These are phyloP conservation scores for Magnaporthales sp. DNA, from an alignment of 2,329 filamentous ascomycete genomes.

Conservation along the genomic window DNA sequence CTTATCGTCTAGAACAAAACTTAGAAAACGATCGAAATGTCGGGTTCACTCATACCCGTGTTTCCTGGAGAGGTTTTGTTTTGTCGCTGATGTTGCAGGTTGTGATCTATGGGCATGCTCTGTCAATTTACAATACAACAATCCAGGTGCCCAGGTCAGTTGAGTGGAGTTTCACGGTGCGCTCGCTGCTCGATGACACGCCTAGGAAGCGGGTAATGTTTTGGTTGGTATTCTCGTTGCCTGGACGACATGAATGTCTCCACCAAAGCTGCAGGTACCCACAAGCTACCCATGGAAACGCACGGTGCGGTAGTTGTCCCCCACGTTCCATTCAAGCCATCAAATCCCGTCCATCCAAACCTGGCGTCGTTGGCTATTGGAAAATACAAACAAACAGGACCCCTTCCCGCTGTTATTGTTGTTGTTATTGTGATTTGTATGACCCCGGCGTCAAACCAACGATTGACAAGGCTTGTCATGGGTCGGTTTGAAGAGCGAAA, in stretches of 20 bases:
- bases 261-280: neutral
- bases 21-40: neutral
- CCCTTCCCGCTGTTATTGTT: neutral
- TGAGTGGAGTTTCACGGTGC: neutral
- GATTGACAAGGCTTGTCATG: conserved; percentile 1
- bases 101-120: neutral
- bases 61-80: neutral
- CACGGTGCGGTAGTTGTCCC: neutral
- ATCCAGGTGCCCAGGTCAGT: neutral
- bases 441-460: neutral
- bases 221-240: neutral
- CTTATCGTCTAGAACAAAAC: neutral
- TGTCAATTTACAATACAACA: neutral
- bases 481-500: neutral
- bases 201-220: neutral
- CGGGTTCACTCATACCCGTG: neutral
- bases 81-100: neutral
- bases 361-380: neutral
- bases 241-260: neutral
- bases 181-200: neutral
- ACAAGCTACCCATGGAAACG: neutral
- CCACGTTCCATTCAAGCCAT: neutral
- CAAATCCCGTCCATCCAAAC: neutral
- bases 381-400: neutral
- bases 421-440: neutral